Evolutionary conservation across 2,329 filamentous ascomycete genomes (phyloP).

Genomic region (Neurospora sp.): DNA sequence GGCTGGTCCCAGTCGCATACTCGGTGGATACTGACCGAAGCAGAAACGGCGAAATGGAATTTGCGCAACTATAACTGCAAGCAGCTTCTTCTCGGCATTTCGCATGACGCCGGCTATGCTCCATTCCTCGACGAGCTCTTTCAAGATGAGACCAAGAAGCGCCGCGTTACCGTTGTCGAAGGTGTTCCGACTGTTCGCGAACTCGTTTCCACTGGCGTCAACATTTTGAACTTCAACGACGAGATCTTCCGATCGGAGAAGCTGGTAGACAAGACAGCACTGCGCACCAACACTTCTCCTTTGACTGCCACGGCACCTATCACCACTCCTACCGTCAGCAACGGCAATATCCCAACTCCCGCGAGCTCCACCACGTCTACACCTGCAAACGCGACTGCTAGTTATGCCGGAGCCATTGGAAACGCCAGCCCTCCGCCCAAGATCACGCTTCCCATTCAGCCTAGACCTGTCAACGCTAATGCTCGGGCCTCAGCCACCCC

Average conservation of each 20-base stretch:
- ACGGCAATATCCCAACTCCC: constrained; percentile 7
- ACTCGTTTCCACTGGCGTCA: constrained; percentile 35
- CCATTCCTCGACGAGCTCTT: constrained; percentile 47
- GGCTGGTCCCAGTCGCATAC: background rate
- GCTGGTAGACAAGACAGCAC: constrained; percentile 28
- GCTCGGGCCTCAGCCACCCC: constrained; percentile 11
- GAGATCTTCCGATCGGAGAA: constrained; percentile 45
- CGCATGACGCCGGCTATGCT: constrained; percentile 51
- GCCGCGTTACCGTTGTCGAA: constrained; percentile 44
- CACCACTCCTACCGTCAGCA: background rate
- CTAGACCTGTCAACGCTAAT: constrained; percentile 14
- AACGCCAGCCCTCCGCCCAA: constrained; percentile 33
- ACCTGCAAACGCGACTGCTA: constrained; percentile 18
- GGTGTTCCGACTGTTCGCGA: constrained; percentile 41
- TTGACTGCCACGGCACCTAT: background rate
- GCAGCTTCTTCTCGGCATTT: constrained; percentile 50
- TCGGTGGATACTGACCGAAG: constrained; percentile 8
- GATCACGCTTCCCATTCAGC: constrained; percentile 31
- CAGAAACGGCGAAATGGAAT: constrained; percentile 46
- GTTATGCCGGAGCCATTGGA: constrained; percentile 33
- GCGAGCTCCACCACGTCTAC: constrained; percentile 17
- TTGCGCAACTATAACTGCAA: constrained; percentile 51
- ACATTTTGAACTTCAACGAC: constrained; percentile 34
- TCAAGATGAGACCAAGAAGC: constrained; percentile 30
- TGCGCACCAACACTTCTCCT: constrained; percentile 6